These are phyloP conservation scores for Calonectria henricotiae DNA, from an alignment of 2,329 filamentous ascomycete genomes.

Conservation along the genomic window DNA sequence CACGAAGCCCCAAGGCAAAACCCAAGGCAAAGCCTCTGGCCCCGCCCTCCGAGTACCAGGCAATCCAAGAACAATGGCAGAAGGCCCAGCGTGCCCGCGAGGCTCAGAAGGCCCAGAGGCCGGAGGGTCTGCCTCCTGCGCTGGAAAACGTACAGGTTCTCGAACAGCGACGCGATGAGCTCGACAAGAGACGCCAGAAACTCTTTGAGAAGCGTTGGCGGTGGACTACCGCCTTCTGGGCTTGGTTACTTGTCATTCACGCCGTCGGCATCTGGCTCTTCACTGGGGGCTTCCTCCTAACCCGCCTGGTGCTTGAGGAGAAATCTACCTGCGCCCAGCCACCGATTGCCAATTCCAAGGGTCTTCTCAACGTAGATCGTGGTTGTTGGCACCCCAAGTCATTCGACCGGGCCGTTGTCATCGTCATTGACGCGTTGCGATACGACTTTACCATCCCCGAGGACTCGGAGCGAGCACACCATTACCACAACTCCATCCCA, in stretches of 20 bases:
- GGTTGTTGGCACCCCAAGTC: constrained; percentile 98
- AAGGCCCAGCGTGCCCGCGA: constrained; percentile 69
- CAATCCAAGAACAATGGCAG: constrained; percentile 70
- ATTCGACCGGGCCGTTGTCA: constrained; percentile 91
- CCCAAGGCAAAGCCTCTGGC: constrained; percentile 48
- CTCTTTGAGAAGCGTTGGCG: constrained; percentile 70
- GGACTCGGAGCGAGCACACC: constrained; percentile 60
- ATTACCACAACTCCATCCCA: constrained; percentile 90
- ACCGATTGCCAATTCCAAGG: constrained; percentile 71
- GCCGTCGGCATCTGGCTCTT: constrained; percentile 90
- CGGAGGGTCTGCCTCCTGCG: constrained; percentile 52
- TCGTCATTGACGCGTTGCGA: constrained; percentile 92
- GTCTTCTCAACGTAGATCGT: constrained; percentile 65
- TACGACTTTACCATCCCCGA: constrained; percentile 96
- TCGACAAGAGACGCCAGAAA: constrained; percentile 66
- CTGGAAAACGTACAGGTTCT: constrained; percentile 59
- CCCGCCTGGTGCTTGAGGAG: constrained; percentile 84
- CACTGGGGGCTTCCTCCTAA: constrained; percentile 94
- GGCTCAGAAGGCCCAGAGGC: constrained; percentile 57
- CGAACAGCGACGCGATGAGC: constrained; percentile 64
- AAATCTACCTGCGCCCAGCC: constrained; percentile 80
- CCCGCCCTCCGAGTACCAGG: constrained; percentile 65
- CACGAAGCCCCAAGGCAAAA: constrained; percentile 51
- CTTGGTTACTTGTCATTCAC: constrained; percentile 82
- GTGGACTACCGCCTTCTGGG: constrained; percentile 79